These are phyloP conservation scores for Mortierella sp. DNA, from an alignment of 371 early-diverging fungal species.

Conservation along the genomic window DNA sequence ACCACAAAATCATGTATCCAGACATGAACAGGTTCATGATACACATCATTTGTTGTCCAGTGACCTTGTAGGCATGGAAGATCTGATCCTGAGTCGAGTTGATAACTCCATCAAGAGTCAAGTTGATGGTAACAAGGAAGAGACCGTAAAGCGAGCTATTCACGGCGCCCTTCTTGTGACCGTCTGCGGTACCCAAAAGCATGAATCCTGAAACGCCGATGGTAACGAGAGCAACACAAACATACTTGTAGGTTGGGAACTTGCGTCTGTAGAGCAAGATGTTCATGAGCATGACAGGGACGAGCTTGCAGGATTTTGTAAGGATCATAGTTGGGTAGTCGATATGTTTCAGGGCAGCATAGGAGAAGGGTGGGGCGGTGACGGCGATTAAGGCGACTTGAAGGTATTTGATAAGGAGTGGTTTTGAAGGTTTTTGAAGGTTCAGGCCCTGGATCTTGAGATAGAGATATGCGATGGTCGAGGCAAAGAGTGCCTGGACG, in stretches of 20 bases:
- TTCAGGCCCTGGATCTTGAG: slow-evolving; percentile 63
- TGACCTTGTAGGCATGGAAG: slow-evolving; percentile 80
- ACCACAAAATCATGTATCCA: slow-evolving; percentile 74
- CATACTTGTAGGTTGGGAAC: slow-evolving; percentile 87
- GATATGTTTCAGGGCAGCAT: slow-evolving; percentile 94
- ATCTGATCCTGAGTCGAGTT: slow-evolving; percentile 97
- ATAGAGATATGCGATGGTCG: slow-evolving; percentile 82
- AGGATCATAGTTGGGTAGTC: slow-evolving; percentile 98
- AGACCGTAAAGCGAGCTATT: slow-evolving; percentile 77
- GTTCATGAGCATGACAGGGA: slow-evolving; percentile 97
- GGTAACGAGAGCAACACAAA: slow-evolving; percentile 88
- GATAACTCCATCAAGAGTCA: slow-evolving; percentile 93
- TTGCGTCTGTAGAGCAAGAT: slow-evolving; percentile 88
- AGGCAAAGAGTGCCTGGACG: slow-evolving; percentile 85
- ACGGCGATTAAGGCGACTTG: slow-evolving; percentile 84
- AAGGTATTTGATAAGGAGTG: slow-evolving; percentile 68
- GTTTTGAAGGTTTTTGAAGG: slow-evolving; percentile 29
- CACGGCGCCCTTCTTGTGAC: slow-evolving; percentile 61
- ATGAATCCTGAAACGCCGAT: slow-evolving; percentile 94
- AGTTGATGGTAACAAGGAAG: slow-evolving; percentile 83
- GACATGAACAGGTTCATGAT: slow-evolving; percentile 93
- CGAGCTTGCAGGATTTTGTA: slow-evolving; percentile 97
- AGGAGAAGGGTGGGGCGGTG: slow-evolving; percentile 93
- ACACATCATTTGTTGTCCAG: slow-evolving; percentile 97
- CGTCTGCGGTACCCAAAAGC: slow-evolving; percentile 76